Evolutionary conservation across 2,329 filamentous ascomycete genomes (phyloP).

Genomic region (Clonostachys rhizophaga): DNA sequence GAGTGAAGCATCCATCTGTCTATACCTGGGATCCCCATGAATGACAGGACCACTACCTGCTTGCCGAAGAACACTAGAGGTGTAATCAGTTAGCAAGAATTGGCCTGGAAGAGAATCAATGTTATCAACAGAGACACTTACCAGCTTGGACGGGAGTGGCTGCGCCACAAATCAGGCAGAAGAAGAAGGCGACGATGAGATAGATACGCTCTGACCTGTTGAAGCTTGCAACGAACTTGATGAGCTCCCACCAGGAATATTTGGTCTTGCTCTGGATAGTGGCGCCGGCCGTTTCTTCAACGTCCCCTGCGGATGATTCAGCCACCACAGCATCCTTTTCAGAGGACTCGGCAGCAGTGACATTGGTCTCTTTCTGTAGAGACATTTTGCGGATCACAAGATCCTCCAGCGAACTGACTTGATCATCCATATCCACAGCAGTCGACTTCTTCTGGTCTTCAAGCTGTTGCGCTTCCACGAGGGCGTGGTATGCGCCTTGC

Average conservation of each 20-base stretch:
- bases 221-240: constrained; percentile 76
- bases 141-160: constrained; percentile 67
- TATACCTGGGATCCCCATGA: not conserved
- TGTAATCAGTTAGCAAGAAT: no score
- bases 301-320: constrained; percentile 5
- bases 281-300: no score
- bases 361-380: not conserved
- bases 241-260: constrained; percentile 69
- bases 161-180: constrained; percentile 72
- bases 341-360: no score
- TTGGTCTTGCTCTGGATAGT: constrained; percentile 18
- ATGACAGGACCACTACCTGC: not conserved
- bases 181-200: constrained; percentile 71
- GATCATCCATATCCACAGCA: not conserved
- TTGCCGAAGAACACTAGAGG: constrained; percentile 3
- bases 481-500: constrained; percentile 71
- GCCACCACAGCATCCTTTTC: no score
- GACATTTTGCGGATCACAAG: constrained; percentile 1
- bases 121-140: not conserved
- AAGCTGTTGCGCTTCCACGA: constrained; percentile 76
- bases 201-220: constrained; percentile 67
- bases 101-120: no score
- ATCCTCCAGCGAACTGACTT: constrained; percentile 1
- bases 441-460: not conserved
- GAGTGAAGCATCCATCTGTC: constrained; percentile 13